These are phyloP conservation scores for Zygoascus hellenicus DNA, from an alignment of 1,139 yeast species.

Conservation along the genomic window DNA sequence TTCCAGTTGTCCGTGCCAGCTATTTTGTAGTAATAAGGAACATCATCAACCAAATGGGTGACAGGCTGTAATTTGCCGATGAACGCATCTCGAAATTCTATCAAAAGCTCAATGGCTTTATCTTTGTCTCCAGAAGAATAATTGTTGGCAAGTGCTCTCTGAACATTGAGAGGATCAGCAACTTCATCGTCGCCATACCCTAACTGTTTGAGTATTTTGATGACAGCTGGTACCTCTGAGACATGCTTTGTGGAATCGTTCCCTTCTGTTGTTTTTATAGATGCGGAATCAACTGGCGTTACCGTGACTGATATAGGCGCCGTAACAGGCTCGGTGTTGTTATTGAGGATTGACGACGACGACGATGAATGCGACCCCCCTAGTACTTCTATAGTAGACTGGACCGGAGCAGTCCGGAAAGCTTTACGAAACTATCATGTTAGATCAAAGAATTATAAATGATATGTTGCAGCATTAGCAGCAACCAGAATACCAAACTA, in stretches of 20 bases:
- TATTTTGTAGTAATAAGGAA: slow-evolving; percentile 24
- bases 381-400: not conserved
- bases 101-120: slow-evolving; percentile 31
- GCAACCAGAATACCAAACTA: not conserved
- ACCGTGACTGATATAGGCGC: not conserved
- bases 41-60: slow-evolving; percentile 10
- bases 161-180: slow-evolving; percentile 11
- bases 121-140: slow-evolving; percentile 31
- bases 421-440: slow-evolving; percentile 5
- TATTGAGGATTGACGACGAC: not conserved
- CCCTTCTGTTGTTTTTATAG: not conserved
- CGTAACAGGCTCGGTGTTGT: not conserved
- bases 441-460: not conserved
- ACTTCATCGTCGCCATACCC: slow-evolving; percentile 10
- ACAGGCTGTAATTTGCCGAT: slow-evolving; percentile 31
- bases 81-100: slow-evolving; percentile 30
- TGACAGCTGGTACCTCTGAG: not conserved
- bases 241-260: not conserved
- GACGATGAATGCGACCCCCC: not conserved
- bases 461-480: no score
- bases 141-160: slow-evolving; percentile 28
- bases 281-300: not conserved
- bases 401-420: not conserved
- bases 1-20: slow-evolving; percentile 72
- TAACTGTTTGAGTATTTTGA: not conserved